Base-by-base conservation (phyloP, 1,284 basidiomycete species). In the Fistulina hepatica region DNA sequence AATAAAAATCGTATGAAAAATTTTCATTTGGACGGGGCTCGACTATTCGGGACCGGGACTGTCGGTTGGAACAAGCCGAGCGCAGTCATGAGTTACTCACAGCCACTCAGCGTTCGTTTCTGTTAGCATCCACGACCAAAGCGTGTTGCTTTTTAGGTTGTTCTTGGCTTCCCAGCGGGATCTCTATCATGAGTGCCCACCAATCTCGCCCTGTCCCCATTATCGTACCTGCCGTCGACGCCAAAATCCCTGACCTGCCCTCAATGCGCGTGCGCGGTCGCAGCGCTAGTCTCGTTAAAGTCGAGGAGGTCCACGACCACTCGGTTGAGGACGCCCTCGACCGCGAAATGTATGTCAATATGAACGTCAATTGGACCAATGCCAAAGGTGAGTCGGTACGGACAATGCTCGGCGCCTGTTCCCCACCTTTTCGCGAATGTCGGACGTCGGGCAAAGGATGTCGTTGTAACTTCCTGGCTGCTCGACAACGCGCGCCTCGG, bases 321-420 rank as follows among this genome's bases (percentile, higher is more conserved):
- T 75, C 78, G 13, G 67, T 77, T 33, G 86, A 92, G 52, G 81
- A 85, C 49, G 66, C 79, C 4, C 72, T 88, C 15, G 90, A 93
- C 61, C 73, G 86, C 48, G 80, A 77, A 45, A 75, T 80, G 30
- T 90, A 86, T 50, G 71, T 76, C 36, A 97, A 97, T 57, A 76
- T 89, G 51, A 99, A 99, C 58, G 92, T 91, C 7, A 81, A 92
- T 53, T 99, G 94, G 94, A 95, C 98, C 53, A 97, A 99, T 56
- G 79, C 86, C 45, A 98, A 98, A 63, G 94, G 93, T 91, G 36
- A 42, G 73, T 60, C 34, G 30, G 11, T 21, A 34, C 10, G n/a
- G 15, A 31, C 25, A 21, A 5, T 22, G 24, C 15, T n/a, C n/a
- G n/a, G 36, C 16, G 24, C 27, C 17, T 42, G 21, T 26, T 19